Conservation (phyloP, 2,329 filamentous ascomycete genomes). For the Fusarium miscanthi region DNA sequence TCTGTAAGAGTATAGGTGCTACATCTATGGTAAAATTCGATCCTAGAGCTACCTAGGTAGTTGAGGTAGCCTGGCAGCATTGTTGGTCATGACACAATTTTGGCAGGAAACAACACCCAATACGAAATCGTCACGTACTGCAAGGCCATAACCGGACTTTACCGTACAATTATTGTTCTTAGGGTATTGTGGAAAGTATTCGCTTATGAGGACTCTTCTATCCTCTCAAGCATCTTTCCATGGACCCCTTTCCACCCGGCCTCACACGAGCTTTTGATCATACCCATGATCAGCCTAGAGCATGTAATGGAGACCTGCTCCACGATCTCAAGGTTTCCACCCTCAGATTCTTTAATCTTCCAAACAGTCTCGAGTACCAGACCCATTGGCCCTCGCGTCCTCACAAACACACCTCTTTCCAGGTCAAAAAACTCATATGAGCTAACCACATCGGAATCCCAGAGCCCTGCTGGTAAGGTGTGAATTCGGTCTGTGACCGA, state of each 20-base stretch:
- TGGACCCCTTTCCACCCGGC: constrained; percentile 63
- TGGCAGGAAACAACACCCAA: not conserved
- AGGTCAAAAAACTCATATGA: constrained; percentile 65
- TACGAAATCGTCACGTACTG: not conserved
- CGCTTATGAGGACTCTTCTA: constrained; percentile 44
- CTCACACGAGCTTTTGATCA: constrained; percentile 64
- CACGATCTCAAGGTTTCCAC: constrained; percentile 55
- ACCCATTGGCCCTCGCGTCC: constrained; percentile 62
- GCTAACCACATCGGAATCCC: constrained; percentile 65
- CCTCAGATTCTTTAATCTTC: constrained; percentile 52
- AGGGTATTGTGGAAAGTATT: not conserved
- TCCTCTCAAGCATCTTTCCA: constrained; percentile 56
- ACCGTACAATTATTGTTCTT: not conserved
- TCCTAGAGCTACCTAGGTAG: not conserved
- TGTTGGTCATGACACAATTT: not conserved
- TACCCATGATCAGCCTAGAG: constrained; percentile 60
- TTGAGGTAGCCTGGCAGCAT: not conserved
- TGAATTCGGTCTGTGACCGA: constrained; percentile 63
- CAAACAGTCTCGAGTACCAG: constrained; percentile 66
- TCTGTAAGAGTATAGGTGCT: not conserved
- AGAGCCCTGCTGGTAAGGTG: constrained; percentile 64
- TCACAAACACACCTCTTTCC: constrained; percentile 61
- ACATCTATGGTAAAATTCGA: not conserved
- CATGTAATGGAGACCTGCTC: constrained; percentile 64
- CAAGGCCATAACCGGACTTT: not conserved